Evolutionary conservation across 1,139 yeast genomes (phyloP).

Genomic region (Hanseniaspora sp.): DNA sequence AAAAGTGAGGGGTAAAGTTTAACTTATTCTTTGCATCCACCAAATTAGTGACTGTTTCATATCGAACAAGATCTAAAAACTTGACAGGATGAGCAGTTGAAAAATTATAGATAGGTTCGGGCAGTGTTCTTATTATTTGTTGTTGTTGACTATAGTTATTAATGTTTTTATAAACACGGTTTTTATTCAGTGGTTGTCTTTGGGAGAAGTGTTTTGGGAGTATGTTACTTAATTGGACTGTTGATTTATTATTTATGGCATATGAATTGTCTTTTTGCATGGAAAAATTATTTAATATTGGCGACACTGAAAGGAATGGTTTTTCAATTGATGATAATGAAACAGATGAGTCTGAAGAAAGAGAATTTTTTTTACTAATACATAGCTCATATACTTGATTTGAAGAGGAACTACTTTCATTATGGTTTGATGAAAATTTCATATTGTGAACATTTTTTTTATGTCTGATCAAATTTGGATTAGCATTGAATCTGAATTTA

Average conservation of each 20-base stretch:
- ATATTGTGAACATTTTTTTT: constrained; percentile 10
- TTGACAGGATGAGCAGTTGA: constrained; percentile 7
- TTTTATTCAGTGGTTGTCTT: no score
- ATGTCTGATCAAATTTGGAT: constrained; percentile 10
- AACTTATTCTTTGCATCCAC: neutral
- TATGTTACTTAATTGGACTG: no score
- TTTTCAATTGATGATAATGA: no score
- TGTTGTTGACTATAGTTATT: no score
- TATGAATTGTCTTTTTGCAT: no score
- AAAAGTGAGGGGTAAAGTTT: neutral
- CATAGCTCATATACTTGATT: neutral
- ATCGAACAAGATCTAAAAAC: neutral
- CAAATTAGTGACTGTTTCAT: constrained; percentile 5
- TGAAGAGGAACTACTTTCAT: neutral
- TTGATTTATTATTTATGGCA: no score
- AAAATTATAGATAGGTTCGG: constrained; percentile 8
- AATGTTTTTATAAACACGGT: no score
- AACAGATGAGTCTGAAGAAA: no score
- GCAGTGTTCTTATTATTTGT: neutral
- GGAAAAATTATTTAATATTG: no score
- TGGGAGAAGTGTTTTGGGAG: no score
- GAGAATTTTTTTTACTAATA: neutral
- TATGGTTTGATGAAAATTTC: neutral
- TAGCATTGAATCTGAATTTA: constrained; percentile 7
- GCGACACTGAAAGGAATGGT: no score